These are phyloP conservation scores for Ajuga chamaepitys DNA, from an alignment of 257 asterid genomes.

Conservation along the genomic window DNA sequence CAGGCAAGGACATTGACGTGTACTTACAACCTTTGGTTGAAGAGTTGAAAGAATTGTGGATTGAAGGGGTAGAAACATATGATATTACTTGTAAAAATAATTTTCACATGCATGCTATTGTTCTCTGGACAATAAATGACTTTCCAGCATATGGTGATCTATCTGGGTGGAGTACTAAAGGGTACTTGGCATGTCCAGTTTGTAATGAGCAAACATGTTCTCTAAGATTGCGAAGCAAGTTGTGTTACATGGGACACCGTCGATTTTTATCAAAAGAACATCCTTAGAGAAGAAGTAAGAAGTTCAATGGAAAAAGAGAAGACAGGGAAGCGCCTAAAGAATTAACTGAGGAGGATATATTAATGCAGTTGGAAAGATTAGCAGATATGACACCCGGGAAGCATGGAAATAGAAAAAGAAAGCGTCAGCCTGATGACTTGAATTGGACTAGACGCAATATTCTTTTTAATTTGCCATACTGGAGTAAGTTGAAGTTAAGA, in stretches of 20 bases:
- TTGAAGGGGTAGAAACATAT: neutral
- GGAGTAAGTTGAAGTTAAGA: no score
- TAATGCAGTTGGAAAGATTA: no score
- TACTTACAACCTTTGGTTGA: neutral
- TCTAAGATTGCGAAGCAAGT: neutral
- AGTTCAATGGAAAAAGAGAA: neutral
- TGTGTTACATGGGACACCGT: neutral
- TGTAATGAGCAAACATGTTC: neutral
- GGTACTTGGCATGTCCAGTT: no score
- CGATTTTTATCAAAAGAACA: neutral
- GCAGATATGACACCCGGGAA: neutral
- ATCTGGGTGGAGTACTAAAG: no score
- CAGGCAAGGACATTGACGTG: neutral
- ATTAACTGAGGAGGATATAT: no score
- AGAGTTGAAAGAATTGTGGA: neutral
- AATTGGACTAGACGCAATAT: neutral
- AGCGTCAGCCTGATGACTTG: neutral
- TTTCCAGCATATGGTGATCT: no score
- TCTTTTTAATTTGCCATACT: no score
- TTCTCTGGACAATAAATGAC: neutral
- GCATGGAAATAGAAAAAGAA: neutral
- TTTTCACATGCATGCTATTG: neutral
- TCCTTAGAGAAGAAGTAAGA: no score
- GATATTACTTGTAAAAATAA: neutral
- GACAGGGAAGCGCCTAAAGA: neutral